Evolutionary conservation across 306 rosid species (phyloP), one percentile per base, ranked within the genome.

Genomic region (Prosopis cineraria): DNA sequence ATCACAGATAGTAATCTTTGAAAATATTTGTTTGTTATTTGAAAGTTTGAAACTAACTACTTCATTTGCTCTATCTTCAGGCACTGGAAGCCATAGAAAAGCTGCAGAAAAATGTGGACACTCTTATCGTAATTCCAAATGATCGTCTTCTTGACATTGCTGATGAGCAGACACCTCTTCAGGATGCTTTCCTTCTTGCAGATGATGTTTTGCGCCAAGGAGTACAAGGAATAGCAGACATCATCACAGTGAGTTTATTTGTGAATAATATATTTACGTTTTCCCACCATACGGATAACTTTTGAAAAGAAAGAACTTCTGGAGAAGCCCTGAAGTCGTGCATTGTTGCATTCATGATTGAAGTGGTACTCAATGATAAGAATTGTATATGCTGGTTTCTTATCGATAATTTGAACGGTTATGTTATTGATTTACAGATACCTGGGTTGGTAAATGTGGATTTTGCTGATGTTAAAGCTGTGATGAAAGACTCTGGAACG

Each of bases 361-460:
- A 36, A 60, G 78, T 67, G 10, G 5, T 67, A 55, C 29, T 56
- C 7, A 78, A 52, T 53, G 17, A 33, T 16, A 24, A 40, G 33
- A 24, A 72, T 20, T 47, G 14, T 58, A 64, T 37, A 47, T 74
- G 52, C 67, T 66, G 27, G 62, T 16, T 55, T 73, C n/a, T 47
- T 45, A 66, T 60, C 9, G 41, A 44, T 69, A 60, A 50, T 84
- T 41, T 59, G 45, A 77, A 19, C 55, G n/a, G 53, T 33, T 73
- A 44, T 65, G 79, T 33, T 47, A 27, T 67, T 78, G 37, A 31
- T 84, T 82, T 80, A 82, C 84, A 96, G 99, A 93, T 96, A 79
- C 99, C 99, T 16, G 99, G 99, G 68, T 90, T 96, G 89, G 99
- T 96, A 53, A 96, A 96, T 79, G 99, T 96, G 77, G 99, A 96